These are phyloP conservation scores for Mycena amicta DNA, from an alignment of 768 basidiomycete species.

Conservation along the genomic window DNA sequence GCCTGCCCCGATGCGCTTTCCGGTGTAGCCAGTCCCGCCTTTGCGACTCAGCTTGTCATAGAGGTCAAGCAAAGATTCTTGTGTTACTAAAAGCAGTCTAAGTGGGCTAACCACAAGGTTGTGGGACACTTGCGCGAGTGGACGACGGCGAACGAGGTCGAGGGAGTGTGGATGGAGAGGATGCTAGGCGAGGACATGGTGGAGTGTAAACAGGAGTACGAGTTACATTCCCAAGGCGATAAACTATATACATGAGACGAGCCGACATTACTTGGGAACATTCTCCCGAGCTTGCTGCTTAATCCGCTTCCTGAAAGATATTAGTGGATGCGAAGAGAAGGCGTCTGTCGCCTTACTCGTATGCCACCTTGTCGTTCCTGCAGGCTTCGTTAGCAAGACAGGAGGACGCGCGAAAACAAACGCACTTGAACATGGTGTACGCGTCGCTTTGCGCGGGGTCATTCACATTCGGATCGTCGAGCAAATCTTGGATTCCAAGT, in stretches of 20 bases:
- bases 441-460: slow-evolving; percentile 99
- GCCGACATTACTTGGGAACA: slow-evolving; percentile 67
- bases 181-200: slow-evolving; percentile 39
- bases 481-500: slow-evolving; percentile 91
- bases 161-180: slow-evolving; percentile 77
- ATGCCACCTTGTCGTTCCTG: slow-evolving; percentile 92
- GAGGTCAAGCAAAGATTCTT: slow-evolving; percentile 64
- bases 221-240: background rate
- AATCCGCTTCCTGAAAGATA: slow-evolving; percentile 66
- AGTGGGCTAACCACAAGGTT: no score
- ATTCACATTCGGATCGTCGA: slow-evolving; percentile 94
- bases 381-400: slow-evolving; percentile 13
- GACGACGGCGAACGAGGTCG: slow-evolving; percentile 70
- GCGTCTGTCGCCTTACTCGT: slow-evolving; percentile 64
- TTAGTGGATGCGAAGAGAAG: slow-evolving; percentile 3
- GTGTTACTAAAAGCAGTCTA: slow-evolving; percentile 68
- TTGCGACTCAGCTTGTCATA: slow-evolving; percentile 77
- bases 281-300: slow-evolving; percentile 89
- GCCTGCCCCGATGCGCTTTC: slow-evolving; percentile 43
- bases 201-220: background rate
- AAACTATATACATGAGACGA: slow-evolving; percentile 2
- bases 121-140: slow-evolving; percentile 73
- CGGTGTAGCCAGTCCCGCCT: slow-evolving; percentile 55
- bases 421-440: slow-evolving; percentile 98
- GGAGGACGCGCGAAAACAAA: slow-evolving; percentile 12